These are phyloP conservation scores for Aspergillus hiratsukae DNA, from an alignment of 2,329 filamentous ascomycete species.

Conservation along the genomic window DNA sequence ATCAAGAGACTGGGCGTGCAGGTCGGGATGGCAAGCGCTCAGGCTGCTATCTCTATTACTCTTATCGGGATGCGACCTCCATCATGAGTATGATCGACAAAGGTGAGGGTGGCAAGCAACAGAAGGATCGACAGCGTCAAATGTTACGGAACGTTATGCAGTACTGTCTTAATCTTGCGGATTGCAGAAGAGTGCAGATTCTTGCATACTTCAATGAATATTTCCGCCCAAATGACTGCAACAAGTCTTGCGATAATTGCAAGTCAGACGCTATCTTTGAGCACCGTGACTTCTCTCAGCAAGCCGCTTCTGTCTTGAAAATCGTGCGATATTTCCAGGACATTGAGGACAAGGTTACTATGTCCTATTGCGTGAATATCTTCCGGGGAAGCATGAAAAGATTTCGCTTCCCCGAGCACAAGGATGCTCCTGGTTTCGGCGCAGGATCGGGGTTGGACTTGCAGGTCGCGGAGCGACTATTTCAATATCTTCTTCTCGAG, in stretches of 20 bases:
- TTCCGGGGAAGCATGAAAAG: constrained; percentile 67
- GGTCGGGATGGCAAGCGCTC: constrained; percentile 85
- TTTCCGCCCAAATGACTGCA: constrained; percentile 69
- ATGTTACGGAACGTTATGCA: constrained; percentile 83
- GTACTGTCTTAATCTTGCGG: constrained; percentile 83
- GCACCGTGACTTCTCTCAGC: constrained; percentile 68
- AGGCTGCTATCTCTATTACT: constrained; percentile 86
- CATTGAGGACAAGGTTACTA: constrained; percentile 56
- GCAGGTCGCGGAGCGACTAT: constrained; percentile 77
- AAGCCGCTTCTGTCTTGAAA: constrained; percentile 66
- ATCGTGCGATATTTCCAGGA: constrained; percentile 56
- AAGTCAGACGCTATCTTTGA: constrained; percentile 67
- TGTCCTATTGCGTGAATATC: constrained; percentile 78
- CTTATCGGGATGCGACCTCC: constrained; percentile 68
- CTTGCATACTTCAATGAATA: constrained; percentile 90
- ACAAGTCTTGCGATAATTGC: constrained; percentile 83
- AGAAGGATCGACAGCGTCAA: constrained; percentile 75
- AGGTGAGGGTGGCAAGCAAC: constrained; percentile 69
- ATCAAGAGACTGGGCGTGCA: constrained; percentile 94
- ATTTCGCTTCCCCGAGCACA: constrained; percentile 49
- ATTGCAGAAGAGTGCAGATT: constrained; percentile 83
- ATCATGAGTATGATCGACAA: constrained; percentile 78
- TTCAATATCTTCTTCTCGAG: constrained; percentile 69
- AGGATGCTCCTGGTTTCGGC: constrained; percentile 58
- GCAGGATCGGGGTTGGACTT: constrained; percentile 65